Conservation (phyloP, 106 monocot genomes). For the Phalaenopsis equestris region DNA sequence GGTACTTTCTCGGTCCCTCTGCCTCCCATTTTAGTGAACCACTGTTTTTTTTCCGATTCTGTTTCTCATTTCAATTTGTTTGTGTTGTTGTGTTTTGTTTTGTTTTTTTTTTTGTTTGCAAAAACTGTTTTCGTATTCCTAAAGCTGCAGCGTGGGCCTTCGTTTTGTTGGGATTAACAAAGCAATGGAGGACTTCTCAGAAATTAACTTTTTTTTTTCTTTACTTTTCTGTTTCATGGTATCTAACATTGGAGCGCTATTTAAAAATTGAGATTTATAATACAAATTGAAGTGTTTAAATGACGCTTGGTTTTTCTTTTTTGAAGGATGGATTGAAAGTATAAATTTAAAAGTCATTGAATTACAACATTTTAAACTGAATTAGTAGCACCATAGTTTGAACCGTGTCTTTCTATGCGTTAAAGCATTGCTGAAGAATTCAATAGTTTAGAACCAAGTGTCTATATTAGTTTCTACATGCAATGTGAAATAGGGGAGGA, state of each 20-base stretch:
- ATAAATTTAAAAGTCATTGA: not conserved
- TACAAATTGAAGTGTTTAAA: not conserved
- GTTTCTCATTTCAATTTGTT: not conserved
- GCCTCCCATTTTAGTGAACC: not conserved
- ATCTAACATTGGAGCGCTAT: not conserved
- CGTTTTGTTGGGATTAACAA: not conserved
- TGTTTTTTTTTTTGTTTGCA: not conserved
- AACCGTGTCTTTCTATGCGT: not conserved
- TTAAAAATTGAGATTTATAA: not conserved
- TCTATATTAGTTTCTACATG: not conserved
- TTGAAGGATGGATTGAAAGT: not conserved
- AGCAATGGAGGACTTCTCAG: too few relatives aligned
- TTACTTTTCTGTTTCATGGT: not conserved
- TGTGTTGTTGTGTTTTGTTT: not conserved
- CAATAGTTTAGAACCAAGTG: not conserved
- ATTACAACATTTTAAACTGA: not conserved
- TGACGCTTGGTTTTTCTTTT: not conserved
- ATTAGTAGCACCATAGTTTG: not conserved
- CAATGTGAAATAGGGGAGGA: not conserved
- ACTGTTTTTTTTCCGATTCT: not conserved
- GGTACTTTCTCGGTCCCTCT: constrained; percentile 14
- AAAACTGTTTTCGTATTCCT: too few relatives aligned
- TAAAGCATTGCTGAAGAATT: not conserved
- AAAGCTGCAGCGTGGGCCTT: not conserved
- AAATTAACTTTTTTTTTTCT: not conserved